phyloP scores from a whole-genome alignment of 1,284 basidiomycete species.

The Cutaneotrichosporon sp. region DNA sequence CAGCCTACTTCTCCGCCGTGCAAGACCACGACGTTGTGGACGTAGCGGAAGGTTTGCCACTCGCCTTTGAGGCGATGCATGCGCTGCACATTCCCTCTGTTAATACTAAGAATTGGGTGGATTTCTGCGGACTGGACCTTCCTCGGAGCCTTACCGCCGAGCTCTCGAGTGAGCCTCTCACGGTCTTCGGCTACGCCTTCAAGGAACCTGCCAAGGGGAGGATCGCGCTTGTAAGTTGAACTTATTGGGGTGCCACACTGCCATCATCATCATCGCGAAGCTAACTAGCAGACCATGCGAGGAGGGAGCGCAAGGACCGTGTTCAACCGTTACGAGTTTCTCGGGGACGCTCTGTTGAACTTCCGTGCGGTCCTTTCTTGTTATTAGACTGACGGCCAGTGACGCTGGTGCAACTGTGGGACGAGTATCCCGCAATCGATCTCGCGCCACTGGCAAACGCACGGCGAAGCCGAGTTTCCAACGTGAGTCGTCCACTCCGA shows the following conservation, averaged over 20 bases:
- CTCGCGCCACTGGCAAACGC: constrained; percentile 25
- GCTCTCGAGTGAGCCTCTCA: constrained; percentile 1
- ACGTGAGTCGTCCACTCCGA: too few species aligned
- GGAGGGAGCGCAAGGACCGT: not conserved
- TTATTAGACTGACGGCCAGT: constrained; percentile 15
- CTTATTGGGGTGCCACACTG: too few species aligned
- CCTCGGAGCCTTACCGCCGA: not conserved
- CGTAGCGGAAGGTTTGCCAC: too few species aligned
- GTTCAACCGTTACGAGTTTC: constrained; percentile 25
- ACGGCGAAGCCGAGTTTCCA: constrained; percentile 23
- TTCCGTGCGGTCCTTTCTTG: constrained; percentile 19
- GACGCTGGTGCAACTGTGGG: constrained; percentile 22
- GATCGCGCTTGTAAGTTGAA: constrained; percentile 22
- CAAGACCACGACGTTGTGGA: constrained; percentile 21
- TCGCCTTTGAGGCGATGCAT: constrained; percentile 19
- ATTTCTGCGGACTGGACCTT: constrained; percentile 3
- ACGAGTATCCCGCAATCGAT: constrained; percentile 17
- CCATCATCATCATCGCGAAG: too few species aligned
- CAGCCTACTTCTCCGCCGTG: constrained; percentile 27
- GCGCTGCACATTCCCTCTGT: constrained; percentile 21
- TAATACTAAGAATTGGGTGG: constrained; percentile 12
- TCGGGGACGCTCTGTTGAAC: constrained; percentile 31
- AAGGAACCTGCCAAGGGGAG: constrained; percentile 14
- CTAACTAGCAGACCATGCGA: too few species aligned
- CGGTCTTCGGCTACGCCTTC: constrained; percentile 28